Base-by-base conservation (phyloP, 2,329 filamentous ascomycete species). In the Exophiala xenobiotica region DNA sequence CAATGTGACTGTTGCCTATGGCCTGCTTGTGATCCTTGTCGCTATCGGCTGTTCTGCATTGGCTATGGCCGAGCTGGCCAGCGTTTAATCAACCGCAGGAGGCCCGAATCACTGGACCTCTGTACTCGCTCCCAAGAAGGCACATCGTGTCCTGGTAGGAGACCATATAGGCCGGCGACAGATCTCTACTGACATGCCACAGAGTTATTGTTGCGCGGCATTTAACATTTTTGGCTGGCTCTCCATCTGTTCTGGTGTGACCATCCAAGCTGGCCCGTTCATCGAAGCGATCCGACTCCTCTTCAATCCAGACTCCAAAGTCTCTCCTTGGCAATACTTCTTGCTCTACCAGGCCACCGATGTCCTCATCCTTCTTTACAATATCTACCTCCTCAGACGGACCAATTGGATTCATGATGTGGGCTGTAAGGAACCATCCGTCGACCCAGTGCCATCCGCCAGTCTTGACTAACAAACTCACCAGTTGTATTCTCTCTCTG, bases 21-120 rank as follows among this genome's bases (percentile, higher is more conserved):
- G 27, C 4, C 11, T 63, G 9, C 54, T 67, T 16, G 23, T 64
- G 3, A 61, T 58, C 6, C 58, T 61, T 9, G 24, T 67, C 16
- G 38, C 60, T 1, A 56, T 58, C 2, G 56, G 58, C 11, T 56
- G 55, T 6, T 61, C 54, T 24, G 63, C 62, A 1, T 64, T 54
- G 11, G 46, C 68, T 1, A 54, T 72, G 19, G 70, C 65, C 11
- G 70, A 73, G 52, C 61, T 73, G 61, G 66, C 67, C 1, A 69
- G 68, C 0, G 70, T 72, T 54, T 65, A 65, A 12, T 70, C 70
- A 3, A 64, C 70, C 23, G 69, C 70, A 0, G 71, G 69, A 6
- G 71, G 68, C 4, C 70, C 72, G 50, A 73, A 74, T 49, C 68
- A 72, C 54, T 73, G 69, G 69, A 71, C 68, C 3, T 63, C 47